Conservation (phyloP, 148 eudicot species). For the Vaccinium vitisidaea region DNA sequence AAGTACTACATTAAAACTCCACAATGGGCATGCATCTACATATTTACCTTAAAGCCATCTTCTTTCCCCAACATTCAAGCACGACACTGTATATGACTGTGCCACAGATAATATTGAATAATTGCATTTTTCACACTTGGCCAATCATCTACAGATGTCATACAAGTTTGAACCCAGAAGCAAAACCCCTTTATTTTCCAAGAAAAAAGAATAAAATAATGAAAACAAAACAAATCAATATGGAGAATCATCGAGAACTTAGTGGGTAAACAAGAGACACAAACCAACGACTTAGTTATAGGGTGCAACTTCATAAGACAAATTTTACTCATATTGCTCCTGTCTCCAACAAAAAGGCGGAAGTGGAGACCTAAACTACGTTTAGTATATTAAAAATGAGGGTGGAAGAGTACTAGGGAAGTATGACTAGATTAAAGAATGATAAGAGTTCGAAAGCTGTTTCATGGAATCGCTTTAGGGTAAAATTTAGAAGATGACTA, state of each 20-base stretch:
- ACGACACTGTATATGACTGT: neutral
- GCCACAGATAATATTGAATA: neutral
- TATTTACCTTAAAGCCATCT: neutral
- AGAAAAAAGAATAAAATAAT: neutral
- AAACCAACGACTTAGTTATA: too few species aligned
- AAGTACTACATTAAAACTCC: neutral
- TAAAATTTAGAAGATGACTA: neutral
- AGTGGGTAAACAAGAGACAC: neutral
- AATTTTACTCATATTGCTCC: too few species aligned
- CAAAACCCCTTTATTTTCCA: neutral
- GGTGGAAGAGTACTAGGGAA: neutral
- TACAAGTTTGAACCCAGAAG: neutral
- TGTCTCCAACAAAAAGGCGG: neutral
- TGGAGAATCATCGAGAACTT: neutral
- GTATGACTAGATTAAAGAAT: neutral
- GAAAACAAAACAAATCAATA: neutral
- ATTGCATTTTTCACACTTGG: neutral
- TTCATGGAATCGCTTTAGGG: neutral
- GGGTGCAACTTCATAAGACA: too few species aligned
- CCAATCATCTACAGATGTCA: neutral
- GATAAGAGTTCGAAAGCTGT: neutral
- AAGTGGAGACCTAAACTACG: neutral
- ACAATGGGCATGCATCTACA: neutral
- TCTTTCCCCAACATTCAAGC: neutral
- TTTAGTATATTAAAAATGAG: neutral